Evolutionary conservation across 805 yeast species (phyloP).

Genomic region (Wickerhamiella cacticola): DNA sequence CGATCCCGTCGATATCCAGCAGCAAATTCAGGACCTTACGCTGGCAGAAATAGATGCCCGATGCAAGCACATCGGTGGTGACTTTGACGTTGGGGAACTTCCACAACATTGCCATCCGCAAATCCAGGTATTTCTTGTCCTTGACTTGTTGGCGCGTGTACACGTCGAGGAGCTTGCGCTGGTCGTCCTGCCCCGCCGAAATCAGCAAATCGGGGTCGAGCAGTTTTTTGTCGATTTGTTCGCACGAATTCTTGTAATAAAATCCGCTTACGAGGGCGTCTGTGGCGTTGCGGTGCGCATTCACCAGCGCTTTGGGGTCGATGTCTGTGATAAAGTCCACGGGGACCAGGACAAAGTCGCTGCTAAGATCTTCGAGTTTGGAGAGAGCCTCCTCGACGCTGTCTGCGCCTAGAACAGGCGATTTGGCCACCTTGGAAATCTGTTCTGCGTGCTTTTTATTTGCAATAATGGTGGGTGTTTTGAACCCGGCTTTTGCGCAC

Average conservation of each 20-base stretch:
- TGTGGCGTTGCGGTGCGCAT: constrained; percentile 63
- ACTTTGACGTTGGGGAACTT: constrained; percentile 66
- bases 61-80: constrained; percentile 61
- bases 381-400: constrained; percentile 17
- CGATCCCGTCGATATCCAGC: constrained; percentile 24
- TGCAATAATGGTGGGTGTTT: constrained; percentile 47
- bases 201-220: constrained; percentile 51
- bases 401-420: constrained; percentile 12
- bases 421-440: constrained; percentile 25
- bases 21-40: constrained; percentile 43
- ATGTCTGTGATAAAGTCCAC: constrained; percentile 90
- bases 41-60: constrained; percentile 58
- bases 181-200: constrained; percentile 29
- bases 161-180: constrained; percentile 46
- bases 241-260: constrained; percentile 63
- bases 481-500: constrained; percentile 79
- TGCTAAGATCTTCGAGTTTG: constrained; percentile 17
- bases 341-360: constrained; percentile 71
- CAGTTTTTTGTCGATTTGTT: constrained; percentile 65
- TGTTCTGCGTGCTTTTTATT: constrained; percentile 37
- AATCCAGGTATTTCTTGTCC: constrained; percentile 55
- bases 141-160: constrained; percentile 58
- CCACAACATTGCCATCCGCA: constrained; percentile 86
- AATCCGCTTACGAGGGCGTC: constrained; percentile 55
- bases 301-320: constrained; percentile 80